phyloP scores from a whole-genome alignment of 441 rosid species.

The Manihot esculenta region DNA sequence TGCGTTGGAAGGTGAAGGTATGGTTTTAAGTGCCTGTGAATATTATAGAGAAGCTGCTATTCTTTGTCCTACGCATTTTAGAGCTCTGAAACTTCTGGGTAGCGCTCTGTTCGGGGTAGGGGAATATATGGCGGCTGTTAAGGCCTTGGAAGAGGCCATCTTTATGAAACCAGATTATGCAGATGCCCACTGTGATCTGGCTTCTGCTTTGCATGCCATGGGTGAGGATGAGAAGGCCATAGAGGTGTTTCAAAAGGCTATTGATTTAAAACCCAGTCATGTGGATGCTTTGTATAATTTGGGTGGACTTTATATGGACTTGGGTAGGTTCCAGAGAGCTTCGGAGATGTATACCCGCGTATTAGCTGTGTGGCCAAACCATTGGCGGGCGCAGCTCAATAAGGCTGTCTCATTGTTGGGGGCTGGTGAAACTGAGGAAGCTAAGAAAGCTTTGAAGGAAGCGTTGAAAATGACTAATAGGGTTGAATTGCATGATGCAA shows the following conservation, averaged over 20 bases:
- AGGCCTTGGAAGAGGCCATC: slow-evolving; percentile 94
- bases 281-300: slow-evolving; percentile 88
- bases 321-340: slow-evolving; percentile 95
- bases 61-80: slow-evolving; percentile 89
- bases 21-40: slow-evolving; percentile 96
- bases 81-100: slow-evolving; percentile 89
- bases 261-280: slow-evolving; percentile 92
- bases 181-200: slow-evolving; percentile 95
- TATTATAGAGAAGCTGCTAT: slow-evolving; percentile 97
- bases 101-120: slow-evolving; percentile 96
- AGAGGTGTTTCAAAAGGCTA: slow-evolving; percentile 94
- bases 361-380: slow-evolving; percentile 86
- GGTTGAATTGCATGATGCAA: slow-evolving; percentile 85
- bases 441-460: slow-evolving; percentile 84
- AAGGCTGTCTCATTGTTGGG: slow-evolving; percentile 92
- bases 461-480: slow-evolving; percentile 93
- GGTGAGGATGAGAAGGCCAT: slow-evolving; percentile 95
- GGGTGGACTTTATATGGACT: slow-evolving; percentile 96
- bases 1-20: slow-evolving; percentile 90
- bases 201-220: slow-evolving; percentile 88
- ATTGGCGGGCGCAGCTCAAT: slow-evolving; percentile 97
- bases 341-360: slow-evolving; percentile 94
- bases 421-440: slow-evolving; percentile 90
- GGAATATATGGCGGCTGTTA: slow-evolving; percentile 89
- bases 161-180: slow-evolving; percentile 91